These are phyloP conservation scores for Aspergillus saccharolyticus DNA, from an alignment of 495 filamentous ascomycete species.

Conservation along the genomic window DNA sequence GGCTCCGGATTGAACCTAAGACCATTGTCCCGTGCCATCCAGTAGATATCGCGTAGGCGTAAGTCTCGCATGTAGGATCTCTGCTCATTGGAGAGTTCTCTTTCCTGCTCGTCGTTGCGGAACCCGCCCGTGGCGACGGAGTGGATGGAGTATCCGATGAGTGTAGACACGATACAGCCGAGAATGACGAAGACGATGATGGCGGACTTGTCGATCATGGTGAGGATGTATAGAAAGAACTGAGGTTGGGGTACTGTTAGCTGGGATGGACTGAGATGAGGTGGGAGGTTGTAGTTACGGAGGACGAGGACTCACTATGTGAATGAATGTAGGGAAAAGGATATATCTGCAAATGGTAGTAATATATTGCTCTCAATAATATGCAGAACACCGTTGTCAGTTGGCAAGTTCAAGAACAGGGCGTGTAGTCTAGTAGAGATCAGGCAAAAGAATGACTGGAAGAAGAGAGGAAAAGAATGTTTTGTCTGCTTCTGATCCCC, in stretches of 20 bases:
- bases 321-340: background rate
- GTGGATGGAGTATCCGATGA: slow-evolving; percentile 22
- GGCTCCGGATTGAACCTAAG: background rate
- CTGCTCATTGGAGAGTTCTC: slow-evolving; percentile 19
- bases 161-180: slow-evolving; percentile 20
- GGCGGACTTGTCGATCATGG: slow-evolving; percentile 4
- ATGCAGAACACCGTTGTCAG: background rate
- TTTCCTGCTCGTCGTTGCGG: background rate
- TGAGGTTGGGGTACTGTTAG: background rate
- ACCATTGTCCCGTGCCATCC: slow-evolving; percentile 12
- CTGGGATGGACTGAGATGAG: background rate
- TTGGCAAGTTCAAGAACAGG: background rate
- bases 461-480: background rate
- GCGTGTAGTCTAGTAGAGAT: background rate
- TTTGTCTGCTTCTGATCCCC: background rate
- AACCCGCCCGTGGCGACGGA: slow-evolving; percentile 20
- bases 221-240: background rate
- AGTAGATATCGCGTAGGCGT: slow-evolving; percentile 14
- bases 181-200: slow-evolving; percentile 23
- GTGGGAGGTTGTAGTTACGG: no score
- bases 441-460: background rate
- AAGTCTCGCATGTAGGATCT: slow-evolving; percentile 23
- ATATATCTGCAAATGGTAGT: background rate
- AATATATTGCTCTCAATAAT: background rate
- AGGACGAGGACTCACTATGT: background rate